A percentile compares a stretch with the other conserved stretches of the same genome.
Evolutionary conservation across 2,329 filamentous ascomycete species (phyloP).

Genomic region (Calonectria pseudoreteaudii): DNA sequence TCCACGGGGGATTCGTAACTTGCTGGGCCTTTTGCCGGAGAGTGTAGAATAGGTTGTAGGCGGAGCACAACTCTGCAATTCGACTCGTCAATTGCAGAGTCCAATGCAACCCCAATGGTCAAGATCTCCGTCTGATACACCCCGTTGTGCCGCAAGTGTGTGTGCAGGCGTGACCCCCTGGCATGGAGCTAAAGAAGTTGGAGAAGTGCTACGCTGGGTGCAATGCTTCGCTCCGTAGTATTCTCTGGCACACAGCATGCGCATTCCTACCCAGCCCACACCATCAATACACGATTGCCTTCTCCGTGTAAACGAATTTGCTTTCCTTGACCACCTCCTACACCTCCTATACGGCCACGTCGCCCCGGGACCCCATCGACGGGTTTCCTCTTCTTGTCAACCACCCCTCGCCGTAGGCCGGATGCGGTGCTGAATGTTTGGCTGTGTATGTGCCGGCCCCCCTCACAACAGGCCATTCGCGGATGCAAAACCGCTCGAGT

Average conservation of each 20-base stretch:
- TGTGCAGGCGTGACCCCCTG: neutral
- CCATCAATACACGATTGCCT: neutral
- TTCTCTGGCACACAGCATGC: constrained; percentile 10
- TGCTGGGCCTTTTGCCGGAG: neutral
- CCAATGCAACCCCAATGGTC: neutral
- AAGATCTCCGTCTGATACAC: constrained; percentile 5
- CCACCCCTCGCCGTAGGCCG: constrained; percentile 9
- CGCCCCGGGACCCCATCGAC: neutral
- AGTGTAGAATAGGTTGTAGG: neutral
- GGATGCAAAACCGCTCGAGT: neutral
- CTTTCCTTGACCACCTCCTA: neutral
- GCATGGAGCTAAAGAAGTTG: constrained; percentile 14
- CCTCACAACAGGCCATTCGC: neutral
- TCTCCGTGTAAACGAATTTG: neutral
- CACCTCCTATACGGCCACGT: constrained; percentile 18
- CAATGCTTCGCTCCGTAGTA: constrained; percentile 14
- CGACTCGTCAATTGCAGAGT: neutral
- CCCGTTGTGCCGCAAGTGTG: neutral
- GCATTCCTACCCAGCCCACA: constrained; percentile 10
- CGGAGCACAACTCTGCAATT: neutral
- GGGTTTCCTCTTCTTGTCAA: neutral
- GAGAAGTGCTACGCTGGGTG: constrained; percentile 4
- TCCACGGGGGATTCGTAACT: neutral
- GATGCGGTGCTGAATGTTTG: constrained; percentile 40
- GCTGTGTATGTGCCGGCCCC: constrained; percentile 14